Conservation (phyloP, 2,329 filamentous ascomycete genomes). For the Penicillium nordicum region DNA sequence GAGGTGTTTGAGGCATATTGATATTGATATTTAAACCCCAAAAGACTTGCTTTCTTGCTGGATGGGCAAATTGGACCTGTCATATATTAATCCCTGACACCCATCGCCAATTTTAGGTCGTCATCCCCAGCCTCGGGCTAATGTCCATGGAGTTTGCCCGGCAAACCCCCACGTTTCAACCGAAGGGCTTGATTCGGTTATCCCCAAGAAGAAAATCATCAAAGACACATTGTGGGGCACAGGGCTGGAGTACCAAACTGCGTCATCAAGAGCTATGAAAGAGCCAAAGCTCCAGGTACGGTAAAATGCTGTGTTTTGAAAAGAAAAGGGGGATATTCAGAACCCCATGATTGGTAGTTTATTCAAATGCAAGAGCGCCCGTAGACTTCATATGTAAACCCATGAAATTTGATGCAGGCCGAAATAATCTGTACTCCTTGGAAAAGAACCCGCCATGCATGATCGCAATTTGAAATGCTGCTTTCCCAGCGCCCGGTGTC, state of each 20-base stretch:
- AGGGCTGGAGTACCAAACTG: neutral
- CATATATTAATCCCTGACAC: neutral
- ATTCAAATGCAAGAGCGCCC: conserved; percentile 19
- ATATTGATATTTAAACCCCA: neutral
- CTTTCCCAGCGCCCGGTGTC: neutral
- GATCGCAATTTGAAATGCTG: conserved; percentile 7
- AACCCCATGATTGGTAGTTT: conserved; percentile 19
- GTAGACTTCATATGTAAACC: conserved; percentile 14
- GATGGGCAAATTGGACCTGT: neutral
- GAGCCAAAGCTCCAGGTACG: neutral
- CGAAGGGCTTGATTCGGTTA: neutral
- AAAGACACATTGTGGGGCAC: neutral
- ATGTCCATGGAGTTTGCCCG: neutral
- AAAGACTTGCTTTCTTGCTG: neutral
- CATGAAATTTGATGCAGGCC: conserved; percentile 12
- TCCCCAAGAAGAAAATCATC: conserved; percentile 4
- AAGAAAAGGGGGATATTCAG: neutral
- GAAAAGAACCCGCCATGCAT: conserved; percentile 19
- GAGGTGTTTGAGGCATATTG: conserved; percentile 2
- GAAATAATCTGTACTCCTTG: conserved; percentile 18
- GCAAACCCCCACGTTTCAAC: neutral
- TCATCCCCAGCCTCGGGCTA: neutral
- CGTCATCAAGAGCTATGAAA: neutral
- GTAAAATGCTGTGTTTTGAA: neutral
- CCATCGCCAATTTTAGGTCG: neutral